Conservation (phyloP, 768 basidiomycete genomes). For the Termitomyces sp. region DNA sequence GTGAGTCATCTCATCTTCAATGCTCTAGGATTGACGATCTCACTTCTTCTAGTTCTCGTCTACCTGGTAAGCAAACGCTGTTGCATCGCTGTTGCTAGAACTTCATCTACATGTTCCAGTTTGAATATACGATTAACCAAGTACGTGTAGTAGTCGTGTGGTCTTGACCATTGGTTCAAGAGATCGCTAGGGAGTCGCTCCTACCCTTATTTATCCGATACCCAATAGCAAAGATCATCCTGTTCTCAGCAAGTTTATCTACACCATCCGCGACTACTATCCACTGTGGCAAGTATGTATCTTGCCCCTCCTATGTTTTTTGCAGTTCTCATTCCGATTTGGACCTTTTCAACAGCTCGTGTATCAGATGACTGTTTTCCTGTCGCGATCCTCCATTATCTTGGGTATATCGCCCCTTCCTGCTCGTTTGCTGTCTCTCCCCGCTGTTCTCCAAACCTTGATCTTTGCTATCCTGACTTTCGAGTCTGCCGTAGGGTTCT, state of each 20-base stretch:
- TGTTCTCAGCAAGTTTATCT: conserved; percentile 71
- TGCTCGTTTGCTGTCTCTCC: conserved; percentile 49
- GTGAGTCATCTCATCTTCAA: conserved; percentile 38
- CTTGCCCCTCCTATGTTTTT: not conserved
- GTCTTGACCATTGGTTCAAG: not conserved
- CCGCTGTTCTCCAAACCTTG: conserved; percentile 56
- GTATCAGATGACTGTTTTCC: conserved; percentile 60
- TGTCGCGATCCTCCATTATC: conserved; percentile 78
- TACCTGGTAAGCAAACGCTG: conserved; percentile 33
- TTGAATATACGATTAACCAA: conserved; percentile 92
- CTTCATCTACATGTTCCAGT: conserved; percentile 32
- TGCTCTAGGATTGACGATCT: not conserved
- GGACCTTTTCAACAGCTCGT: conserved; percentile 38
- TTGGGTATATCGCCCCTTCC: conserved; percentile 74
- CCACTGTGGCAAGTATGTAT: conserved; percentile 82
- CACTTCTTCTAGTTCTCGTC: conserved; percentile 27
- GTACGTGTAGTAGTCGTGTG: conserved; percentile 23
- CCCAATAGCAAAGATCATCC: conserved; percentile 56
- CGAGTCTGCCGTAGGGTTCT: conserved; percentile 57
- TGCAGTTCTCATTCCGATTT: not conserved
- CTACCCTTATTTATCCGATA: conserved; percentile 84
- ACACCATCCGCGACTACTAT: conserved; percentile 87
- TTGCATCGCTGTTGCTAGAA: not conserved
- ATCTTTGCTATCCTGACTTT: conserved; percentile 51
- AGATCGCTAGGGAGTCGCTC: conserved; percentile 69